These are phyloP conservation scores for Penicillium aurantiogriseum DNA, from an alignment of 2,329 filamentous ascomycete genomes.

Conservation along the genomic window DNA sequence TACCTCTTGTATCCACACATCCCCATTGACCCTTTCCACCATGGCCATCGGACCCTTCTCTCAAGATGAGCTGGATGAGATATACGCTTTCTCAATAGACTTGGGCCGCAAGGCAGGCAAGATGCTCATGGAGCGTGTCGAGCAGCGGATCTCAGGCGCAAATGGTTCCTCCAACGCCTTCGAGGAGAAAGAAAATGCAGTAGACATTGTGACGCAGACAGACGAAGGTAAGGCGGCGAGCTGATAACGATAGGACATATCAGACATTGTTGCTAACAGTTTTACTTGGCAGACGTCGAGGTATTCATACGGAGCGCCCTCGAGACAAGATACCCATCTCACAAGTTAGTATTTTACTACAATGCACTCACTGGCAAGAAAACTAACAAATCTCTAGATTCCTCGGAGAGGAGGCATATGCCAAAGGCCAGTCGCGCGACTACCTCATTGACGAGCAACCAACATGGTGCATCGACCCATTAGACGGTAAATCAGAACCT, in stretches of 20 bases:
- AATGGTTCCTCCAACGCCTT: constrained; percentile 35
- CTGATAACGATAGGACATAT: background rate
- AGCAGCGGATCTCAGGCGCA: constrained; percentile 50
- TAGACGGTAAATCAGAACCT: constrained; percentile 57
- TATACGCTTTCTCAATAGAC: constrained; percentile 69
- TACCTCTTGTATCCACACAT: background rate
- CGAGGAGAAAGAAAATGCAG: constrained; percentile 70
- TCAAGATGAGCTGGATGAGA: constrained; percentile 56
- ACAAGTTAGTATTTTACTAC: constrained; percentile 55
- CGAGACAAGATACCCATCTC: constrained; percentile 59
- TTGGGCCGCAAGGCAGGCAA: constrained; percentile 68
- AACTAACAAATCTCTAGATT: constrained; percentile 52
- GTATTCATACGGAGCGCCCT: constrained; percentile 65
- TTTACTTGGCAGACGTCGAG: constrained; percentile 62
- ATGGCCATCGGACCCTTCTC: constrained; percentile 25
- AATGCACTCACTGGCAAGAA: background rate
- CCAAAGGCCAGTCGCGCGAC: constrained; percentile 62
- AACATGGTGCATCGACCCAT: constrained; percentile 74
- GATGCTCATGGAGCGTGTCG: constrained; percentile 64
- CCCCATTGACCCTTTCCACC: background rate
- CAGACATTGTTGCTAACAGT: background rate
- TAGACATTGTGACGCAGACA: constrained; percentile 75
- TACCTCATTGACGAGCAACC: constrained; percentile 65
- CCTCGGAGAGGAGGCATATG: constrained; percentile 74
- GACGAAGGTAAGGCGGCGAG: constrained; percentile 58